Evolutionary conservation across 1,284 basidiomycete genomes (phyloP), one percentile per base, ranked within the genome.

Genomic region (Sanghuangporus weigelae): DNA sequence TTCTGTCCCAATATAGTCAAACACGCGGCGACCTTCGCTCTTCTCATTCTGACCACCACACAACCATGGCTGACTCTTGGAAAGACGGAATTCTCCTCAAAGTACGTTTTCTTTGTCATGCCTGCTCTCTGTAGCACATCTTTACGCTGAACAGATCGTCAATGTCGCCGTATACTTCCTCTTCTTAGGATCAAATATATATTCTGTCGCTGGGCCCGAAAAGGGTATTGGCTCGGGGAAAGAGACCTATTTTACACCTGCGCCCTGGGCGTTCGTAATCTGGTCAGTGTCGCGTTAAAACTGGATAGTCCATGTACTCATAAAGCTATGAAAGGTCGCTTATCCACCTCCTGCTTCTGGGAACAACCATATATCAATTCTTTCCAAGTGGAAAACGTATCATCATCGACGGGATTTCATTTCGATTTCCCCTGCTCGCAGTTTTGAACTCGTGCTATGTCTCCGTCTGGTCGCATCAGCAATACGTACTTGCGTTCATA

Each of bases 351-450:
- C 83, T 97, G 38, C 84, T 97, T 58, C 83, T 97, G 63, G 93
- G 94, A 49, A 92, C 90, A 38, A 79, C 96, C 71, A 82, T 95
- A 77, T 96, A 93, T 83, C 94, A 96, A 73, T 96, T 95, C 83
- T 87, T 86, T 75, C 81, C 86, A 23, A 71, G 71, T 19, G 95
- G 94, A 44, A 93, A 96, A 75, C 79, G 77, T 49, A 81, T 89
- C 71, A 85, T 97, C 69, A 80, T 96, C 66, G 93, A 96, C 72
- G 91, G 87, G 54, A 84, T 98, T 68, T 83, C 85, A 36, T 97
- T 95, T 94, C 83, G 93, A 59, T 90, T 97, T 76, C 91, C 94
- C 10, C 78, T 96, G 57, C 85, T 97, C 50, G 91, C 84, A 62
- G 71, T 95, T 54, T 82, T 98, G 67, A 96, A 95, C 74, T 80